Evolutionary conservation across 306 rosid species (phyloP).

Genomic region (Macrotyloma uniflorum): DNA sequence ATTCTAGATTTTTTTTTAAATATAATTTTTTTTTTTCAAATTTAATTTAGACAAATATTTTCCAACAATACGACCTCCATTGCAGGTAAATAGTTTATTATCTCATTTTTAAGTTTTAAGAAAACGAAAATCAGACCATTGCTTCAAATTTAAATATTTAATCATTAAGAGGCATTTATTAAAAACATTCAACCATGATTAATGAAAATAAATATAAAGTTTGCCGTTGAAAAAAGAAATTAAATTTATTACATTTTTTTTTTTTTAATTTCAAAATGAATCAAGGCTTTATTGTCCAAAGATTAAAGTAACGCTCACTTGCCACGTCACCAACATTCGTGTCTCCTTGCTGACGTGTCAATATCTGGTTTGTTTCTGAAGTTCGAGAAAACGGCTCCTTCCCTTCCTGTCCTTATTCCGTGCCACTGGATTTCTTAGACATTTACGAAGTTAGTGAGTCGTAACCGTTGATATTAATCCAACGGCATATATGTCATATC

Average conservation of each 20-base stretch:
- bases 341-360: constrained; percentile 31
- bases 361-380: neutral
- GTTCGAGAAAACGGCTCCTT: constrained; percentile 47
- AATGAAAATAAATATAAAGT: neutral
- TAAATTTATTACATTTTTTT: neutral
- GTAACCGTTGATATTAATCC: neutral
- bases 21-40: too few species aligned
- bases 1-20: too few species aligned
- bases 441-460: neutral
- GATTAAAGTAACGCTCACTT: neutral
- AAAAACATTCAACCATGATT: neutral
- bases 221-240: neutral
- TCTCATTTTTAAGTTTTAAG: too few species aligned
- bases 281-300: neutral
- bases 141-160: neutral
- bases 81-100: too few species aligned
- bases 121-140: too few species aligned
- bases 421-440: neutral
- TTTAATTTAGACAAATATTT: too few species aligned
- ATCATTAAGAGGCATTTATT: neutral
- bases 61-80: too few species aligned
- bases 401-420: neutral
- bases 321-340: constrained; percentile 29
- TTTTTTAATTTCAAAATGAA: constrained; percentile 24
- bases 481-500: neutral